A percentile compares a stretch with the other conserved stretches of the same genome.
Conservation (phyloP, 208 protist genomes). For the Trypanosoma lewisi region DNA sequence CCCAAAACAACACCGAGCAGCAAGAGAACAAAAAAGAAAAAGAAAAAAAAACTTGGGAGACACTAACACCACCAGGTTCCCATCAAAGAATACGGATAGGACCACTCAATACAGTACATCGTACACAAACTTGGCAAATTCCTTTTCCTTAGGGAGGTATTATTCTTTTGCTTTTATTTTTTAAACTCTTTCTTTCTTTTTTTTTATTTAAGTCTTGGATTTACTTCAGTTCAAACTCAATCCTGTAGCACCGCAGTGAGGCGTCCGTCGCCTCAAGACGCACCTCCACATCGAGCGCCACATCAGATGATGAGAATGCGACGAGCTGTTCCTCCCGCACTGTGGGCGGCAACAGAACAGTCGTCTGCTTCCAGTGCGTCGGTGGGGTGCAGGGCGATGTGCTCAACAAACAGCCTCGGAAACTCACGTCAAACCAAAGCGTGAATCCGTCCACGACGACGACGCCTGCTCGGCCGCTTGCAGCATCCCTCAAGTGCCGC, state of each 20-base stretch:
- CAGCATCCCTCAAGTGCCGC: conserved; percentile 8
- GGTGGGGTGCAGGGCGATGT: conserved; percentile 50
- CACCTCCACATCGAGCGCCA: conserved; percentile 33
- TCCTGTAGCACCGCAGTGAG: conserved; percentile 48
- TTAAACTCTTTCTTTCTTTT: conserved; percentile 1
- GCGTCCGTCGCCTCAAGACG: conserved; percentile 29
- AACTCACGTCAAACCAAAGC: conserved; percentile 75
- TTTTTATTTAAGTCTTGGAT: not conserved
- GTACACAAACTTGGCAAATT: not conserved
- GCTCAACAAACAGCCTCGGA: conserved; percentile 32
- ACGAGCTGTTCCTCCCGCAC: conserved; percentile 42
- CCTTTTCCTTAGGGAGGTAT: no score
- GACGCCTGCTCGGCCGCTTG: not conserved
- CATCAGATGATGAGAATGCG: conserved; percentile 26
- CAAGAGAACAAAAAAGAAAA: conserved; percentile 6
- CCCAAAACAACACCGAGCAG: not conserved
- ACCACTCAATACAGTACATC: not conserved
- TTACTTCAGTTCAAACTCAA: conserved; percentile 53
- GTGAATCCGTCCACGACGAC: conserved; percentile 64
- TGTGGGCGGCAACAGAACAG: conserved; percentile 51
- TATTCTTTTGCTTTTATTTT: conserved; percentile 5
- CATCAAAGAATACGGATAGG: not conserved
- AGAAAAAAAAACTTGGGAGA: not conserved
- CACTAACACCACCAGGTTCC: not conserved
- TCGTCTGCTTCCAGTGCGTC: conserved; percentile 92